Percentiles rank a stretch among this genome's conserved stretches.
phyloP scores from a whole-genome alignment of 495 filamentous ascomycete species.

The Thermothielavioides terrestris region DNA sequence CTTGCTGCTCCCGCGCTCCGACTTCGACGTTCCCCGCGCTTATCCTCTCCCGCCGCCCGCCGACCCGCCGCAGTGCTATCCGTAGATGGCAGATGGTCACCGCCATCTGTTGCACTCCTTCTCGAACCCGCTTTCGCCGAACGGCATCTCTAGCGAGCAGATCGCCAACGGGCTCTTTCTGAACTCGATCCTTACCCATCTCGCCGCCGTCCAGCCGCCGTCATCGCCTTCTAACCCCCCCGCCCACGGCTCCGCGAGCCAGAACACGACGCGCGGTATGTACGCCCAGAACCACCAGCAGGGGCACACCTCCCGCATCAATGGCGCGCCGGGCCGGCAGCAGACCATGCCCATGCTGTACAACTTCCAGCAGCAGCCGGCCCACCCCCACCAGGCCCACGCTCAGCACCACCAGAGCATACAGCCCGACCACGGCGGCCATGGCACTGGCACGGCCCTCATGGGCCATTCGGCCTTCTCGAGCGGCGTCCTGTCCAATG shows the following conservation, averaged over 20 bases:
- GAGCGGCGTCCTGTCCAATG: conserved; percentile 59
- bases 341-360: conserved; percentile 50
- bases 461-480: conserved; percentile 72
- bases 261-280: conserved; percentile 66
- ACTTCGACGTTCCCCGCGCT: conserved; percentile 3
- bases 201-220: conserved; percentile 20
- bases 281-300: conserved; percentile 73
- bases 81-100: conserved; percentile 81
- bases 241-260: conserved; percentile 62
- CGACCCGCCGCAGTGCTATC: conserved; percentile 6
- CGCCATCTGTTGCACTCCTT: conserved; percentile 57
- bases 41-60: neutral
- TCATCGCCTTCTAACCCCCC: conserved; percentile 55
- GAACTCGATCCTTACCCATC: conserved; percentile 26
- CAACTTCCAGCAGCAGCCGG: conserved; percentile 60
- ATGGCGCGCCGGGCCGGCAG: conserved; percentile 42
- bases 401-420: conserved; percentile 63
- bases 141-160: conserved; percentile 20
- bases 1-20: conserved; percentile 13
- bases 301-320: conserved; percentile 65
- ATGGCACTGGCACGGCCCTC: conserved; percentile 44
- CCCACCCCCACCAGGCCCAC: conserved; percentile 62
- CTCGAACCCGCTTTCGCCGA: conserved; percentile 20
- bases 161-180: conserved; percentile 22
- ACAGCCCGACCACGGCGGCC: conserved; percentile 63